A percentile compares a stretch with the other conserved stretches of the same genome.
Evolutionary conservation across 2,329 filamentous ascomycete genomes (phyloP).

Genomic region (Boeremia exigua): DNA sequence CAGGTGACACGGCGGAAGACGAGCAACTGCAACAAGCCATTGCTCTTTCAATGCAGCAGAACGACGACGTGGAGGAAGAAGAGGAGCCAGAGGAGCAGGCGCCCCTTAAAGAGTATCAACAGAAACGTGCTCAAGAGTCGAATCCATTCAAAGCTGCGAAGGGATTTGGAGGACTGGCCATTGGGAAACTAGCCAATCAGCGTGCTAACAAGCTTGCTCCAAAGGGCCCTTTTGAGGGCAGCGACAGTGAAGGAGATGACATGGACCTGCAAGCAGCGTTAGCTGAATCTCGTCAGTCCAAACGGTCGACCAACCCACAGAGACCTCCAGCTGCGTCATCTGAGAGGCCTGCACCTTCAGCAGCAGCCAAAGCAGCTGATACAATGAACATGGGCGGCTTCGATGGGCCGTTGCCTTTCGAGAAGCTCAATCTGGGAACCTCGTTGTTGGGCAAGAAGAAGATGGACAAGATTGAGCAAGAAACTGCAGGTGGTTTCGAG

Average conservation of each 20-base stretch:
- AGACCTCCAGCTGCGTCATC: conserved; percentile 31
- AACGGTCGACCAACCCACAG: conserved; percentile 45
- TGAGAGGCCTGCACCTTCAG: conserved; percentile 9
- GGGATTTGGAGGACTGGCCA: conserved; percentile 59
- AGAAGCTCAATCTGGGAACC: conserved; percentile 74
- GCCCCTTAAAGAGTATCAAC: conserved; percentile 55
- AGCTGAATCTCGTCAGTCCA: conserved; percentile 69
- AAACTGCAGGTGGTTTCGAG: conserved; percentile 70
- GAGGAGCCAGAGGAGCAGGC: conserved; percentile 49
- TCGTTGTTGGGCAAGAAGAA: conserved; percentile 61
- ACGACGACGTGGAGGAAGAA: conserved; percentile 62
- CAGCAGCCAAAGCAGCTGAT: conserved; percentile 42
- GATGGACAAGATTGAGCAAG: conserved; percentile 59
- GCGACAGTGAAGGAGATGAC: conserved; percentile 72
- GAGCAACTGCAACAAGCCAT: conserved; percentile 83
- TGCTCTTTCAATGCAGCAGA: conserved; percentile 76
- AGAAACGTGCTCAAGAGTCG: conserved; percentile 50
- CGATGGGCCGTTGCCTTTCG: conserved; percentile 86
- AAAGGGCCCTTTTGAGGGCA: conserved; percentile 49
- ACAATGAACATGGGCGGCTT: conserved; percentile 63
- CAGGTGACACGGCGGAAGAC: conserved; percentile 62
- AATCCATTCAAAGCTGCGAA: conserved; percentile 50
- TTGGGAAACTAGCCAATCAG: conserved; percentile 77
- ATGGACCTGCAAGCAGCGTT: conserved; percentile 80
- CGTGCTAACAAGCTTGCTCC: conserved; percentile 63